Evolutionary conservation across 306 rosid species (phyloP).

Genomic region (Quercus wislizeni): DNA sequence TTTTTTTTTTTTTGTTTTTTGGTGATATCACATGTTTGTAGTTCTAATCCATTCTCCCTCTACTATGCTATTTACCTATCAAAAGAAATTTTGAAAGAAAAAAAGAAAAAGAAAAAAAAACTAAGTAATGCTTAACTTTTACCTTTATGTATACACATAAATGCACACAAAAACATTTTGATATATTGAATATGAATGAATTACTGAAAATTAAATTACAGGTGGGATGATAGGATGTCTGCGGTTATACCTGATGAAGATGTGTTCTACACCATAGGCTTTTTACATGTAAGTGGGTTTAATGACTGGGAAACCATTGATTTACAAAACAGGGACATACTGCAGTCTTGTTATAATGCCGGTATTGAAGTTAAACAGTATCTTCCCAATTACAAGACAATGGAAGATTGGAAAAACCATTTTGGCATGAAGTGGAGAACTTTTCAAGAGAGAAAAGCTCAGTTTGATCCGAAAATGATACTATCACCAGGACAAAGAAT

Average conservation of each 20-base stretch:
- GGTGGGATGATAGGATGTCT: conserved; percentile 84
- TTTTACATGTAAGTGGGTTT: conserved; percentile 72
- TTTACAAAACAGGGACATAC: conserved; percentile 59
- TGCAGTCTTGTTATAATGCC: conserved; percentile 48
- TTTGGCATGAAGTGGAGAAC: conserved; percentile 71
- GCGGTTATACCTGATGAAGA: conserved; percentile 71
- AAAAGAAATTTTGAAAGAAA: no score
- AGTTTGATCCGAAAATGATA: conserved; percentile 81
- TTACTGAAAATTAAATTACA: conserved; percentile 12
- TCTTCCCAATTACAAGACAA: conserved; percentile 57
- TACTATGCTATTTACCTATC: no score
- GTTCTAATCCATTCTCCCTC: no score
- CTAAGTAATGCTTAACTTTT: no score
- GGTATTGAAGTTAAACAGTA: conserved; percentile 69
- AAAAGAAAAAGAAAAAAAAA: no score
- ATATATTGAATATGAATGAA: no score
- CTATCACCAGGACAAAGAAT: conserved; percentile 90
- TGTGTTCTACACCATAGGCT: conserved; percentile 74
- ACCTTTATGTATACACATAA: no score
- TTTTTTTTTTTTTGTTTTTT: no score
- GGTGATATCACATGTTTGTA: no score
- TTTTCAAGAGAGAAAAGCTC: conserved; percentile 49
- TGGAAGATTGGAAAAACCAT: conserved; percentile 65
- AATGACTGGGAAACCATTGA: conserved; percentile 66
- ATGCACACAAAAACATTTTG: no score